These are phyloP conservation scores for Entomortierella beljakovae DNA, from an alignment of 192 early-diverging fungal species.

Conservation along the genomic window DNA sequence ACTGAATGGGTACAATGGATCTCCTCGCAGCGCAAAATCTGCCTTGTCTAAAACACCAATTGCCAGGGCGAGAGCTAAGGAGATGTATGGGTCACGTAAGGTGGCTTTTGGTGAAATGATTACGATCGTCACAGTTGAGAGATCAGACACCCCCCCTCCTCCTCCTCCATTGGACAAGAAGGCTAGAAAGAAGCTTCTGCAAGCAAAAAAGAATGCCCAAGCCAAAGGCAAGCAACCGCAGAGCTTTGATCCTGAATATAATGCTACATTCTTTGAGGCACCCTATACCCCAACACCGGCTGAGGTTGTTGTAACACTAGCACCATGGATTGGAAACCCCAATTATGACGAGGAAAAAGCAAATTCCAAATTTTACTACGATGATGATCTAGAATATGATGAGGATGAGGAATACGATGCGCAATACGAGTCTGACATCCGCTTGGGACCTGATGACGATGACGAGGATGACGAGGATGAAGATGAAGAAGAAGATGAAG, in stretches of 20 bases:
- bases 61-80: constrained; percentile 45
- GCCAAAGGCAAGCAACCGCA: constrained; percentile 20
- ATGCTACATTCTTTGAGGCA: constrained; percentile 31
- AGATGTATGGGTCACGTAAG: constrained; percentile 30
- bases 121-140: constrained; percentile 44
- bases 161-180: constrained; percentile 27
- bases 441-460: constrained; percentile 38
- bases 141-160: constrained; percentile 38
- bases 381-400: constrained; percentile 23
- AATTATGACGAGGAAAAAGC: constrained; percentile 49
- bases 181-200: constrained; percentile 35
- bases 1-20: background rate
- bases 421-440: constrained; percentile 43
- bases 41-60: constrained; percentile 44
- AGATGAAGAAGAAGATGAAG: constrained; percentile 40
- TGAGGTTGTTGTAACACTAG: constrained; percentile 39
- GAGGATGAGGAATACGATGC: constrained; percentile 41
- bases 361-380: constrained; percentile 53
- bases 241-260: constrained; percentile 46
- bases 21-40: constrained; percentile 24
- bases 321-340: constrained; percentile 51
- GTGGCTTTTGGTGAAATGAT: constrained; percentile 54
- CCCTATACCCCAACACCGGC: constrained; percentile 51
- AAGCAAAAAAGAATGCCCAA: constrained; percentile 20
- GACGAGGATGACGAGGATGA: constrained; percentile 43